Conservation (phyloP, 2,329 filamentous ascomycete species). For the Amphichorda felina region DNA sequence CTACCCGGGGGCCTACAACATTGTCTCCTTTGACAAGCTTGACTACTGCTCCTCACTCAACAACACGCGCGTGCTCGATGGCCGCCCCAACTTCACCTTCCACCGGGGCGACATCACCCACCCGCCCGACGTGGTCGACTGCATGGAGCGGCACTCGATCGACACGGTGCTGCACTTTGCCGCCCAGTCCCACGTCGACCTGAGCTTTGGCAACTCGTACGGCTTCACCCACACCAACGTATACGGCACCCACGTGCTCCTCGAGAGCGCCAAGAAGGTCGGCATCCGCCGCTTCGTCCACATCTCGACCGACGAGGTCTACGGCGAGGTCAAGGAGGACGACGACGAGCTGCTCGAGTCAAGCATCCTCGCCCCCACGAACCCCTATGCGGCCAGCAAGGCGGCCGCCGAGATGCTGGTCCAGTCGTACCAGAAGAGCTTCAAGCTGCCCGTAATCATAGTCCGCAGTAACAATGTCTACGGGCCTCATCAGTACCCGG, state of each 20-base stretch:
- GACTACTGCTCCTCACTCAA: slow-evolving; percentile 74
- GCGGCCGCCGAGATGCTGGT: slow-evolving; percentile 77
- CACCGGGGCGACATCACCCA: slow-evolving; percentile 71
- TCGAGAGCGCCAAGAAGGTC: slow-evolving; percentile 65
- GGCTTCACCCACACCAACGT: slow-evolving; percentile 74
- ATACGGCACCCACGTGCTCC: slow-evolving; percentile 70
- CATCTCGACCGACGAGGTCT: slow-evolving; percentile 77
- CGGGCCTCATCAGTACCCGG: slow-evolving; percentile 72
- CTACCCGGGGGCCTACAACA: slow-evolving; percentile 63
- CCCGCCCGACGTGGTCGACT: slow-evolving; percentile 56
- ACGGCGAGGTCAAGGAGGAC: slow-evolving; percentile 65
- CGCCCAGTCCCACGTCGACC: slow-evolving; percentile 74
- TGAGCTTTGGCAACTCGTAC: slow-evolving; percentile 75
- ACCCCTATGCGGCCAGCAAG: slow-evolving; percentile 72
- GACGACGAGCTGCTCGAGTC: slow-evolving; percentile 62
- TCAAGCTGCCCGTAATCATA: slow-evolving; percentile 69
- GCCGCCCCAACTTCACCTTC: slow-evolving; percentile 62
- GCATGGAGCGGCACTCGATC: slow-evolving; percentile 58
- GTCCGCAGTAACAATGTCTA: slow-evolving; percentile 80
- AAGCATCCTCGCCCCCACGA: slow-evolving; percentile 66
- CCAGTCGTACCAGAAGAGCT: slow-evolving; percentile 76
- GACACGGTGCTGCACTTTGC: slow-evolving; percentile 79
- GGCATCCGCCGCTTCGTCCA: slow-evolving; percentile 66
- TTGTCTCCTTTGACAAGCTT: slow-evolving; percentile 75
- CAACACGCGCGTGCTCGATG: slow-evolving; percentile 60